Evolutionary conservation across 1,284 basidiomycete genomes (phyloP), one percentile per base, ranked within the genome.

Genomic region (Ganoderma lingzhi): DNA sequence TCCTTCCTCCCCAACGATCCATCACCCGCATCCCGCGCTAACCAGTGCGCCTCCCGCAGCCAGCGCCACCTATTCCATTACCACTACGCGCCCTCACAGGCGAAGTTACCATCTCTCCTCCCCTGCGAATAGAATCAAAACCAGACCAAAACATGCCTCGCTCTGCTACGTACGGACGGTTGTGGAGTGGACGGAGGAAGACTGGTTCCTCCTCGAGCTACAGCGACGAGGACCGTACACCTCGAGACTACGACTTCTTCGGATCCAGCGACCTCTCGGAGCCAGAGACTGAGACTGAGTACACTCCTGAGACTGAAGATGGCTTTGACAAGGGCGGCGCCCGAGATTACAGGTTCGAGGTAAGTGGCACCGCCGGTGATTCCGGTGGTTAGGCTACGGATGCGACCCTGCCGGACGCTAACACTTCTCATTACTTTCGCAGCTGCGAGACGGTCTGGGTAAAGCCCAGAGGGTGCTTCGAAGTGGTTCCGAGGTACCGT

Each of bases 301-400:
- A 61, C 42, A 70, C 74, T 3, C 77, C 74, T 41, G 76, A 78
- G 63, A 76, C 72, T 35, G 77, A 78, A 58, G 72, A 67, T 63
- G 76, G 76, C 44, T 70, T 45, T 14, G 63, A 62, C 15, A 56
- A 67, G 51, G 59, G 64, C 23, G 62, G 66, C 2, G 63, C 62
- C 8, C 66, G 68, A 65, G 62, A 59, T 19, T 39, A 62, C 41
- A 51, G 69, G 15, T 71, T 65, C 63, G 53, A 68, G 58, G 72
- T 73, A 56, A 37, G 45, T 35, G 32, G 19, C 23, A 35, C 37
- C 17, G 35, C 23, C 59, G 35, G 35, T 39, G 41, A 30, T 6
- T 17, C 23, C 60, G 28, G 62, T 48, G 44, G 62, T 63, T 51
- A 45, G 64, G 19, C 63, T n/a, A 41, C 6, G 58, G 28, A 60